Percentiles rank a stretch among this genome's conserved stretches.
Evolutionary conservation across 2,329 filamentous ascomycete genomes (phyloP).

Genomic region (Pseudogymnoascus sp.): DNA sequence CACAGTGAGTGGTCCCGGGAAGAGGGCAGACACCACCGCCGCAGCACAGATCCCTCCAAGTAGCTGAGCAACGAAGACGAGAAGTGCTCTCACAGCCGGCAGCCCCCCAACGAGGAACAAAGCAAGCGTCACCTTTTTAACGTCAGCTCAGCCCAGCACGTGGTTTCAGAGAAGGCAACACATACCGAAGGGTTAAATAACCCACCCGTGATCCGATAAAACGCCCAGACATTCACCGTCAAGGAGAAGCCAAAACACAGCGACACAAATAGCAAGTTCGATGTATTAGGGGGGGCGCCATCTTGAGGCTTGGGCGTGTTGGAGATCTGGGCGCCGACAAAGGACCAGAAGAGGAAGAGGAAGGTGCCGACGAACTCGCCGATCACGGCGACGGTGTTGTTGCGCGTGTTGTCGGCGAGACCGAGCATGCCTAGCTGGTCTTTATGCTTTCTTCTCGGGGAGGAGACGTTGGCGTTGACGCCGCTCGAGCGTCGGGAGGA

Average conservation of each 20-base stretch:
- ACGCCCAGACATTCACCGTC: slow-evolving; percentile 49
- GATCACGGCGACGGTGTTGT: slow-evolving; percentile 41
- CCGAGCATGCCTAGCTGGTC: background rate
- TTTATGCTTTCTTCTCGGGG: background rate
- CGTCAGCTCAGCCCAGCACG: background rate
- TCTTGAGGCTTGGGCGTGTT: slow-evolving; percentile 29
- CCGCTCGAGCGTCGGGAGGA: background rate
- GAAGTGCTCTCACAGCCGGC: slow-evolving; percentile 28
- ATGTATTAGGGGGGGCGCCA: slow-evolving; percentile 32
- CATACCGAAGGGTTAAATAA: slow-evolving; percentile 37
- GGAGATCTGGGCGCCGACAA: slow-evolving; percentile 22
- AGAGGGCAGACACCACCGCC: slow-evolving; percentile 38
- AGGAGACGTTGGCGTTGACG: background rate
- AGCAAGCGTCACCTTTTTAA: slow-evolving; percentile 32
- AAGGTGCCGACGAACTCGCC: slow-evolving; percentile 49
- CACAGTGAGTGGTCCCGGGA: slow-evolving; percentile 40
- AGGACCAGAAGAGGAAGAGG: slow-evolving; percentile 28
- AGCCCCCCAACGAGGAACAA: slow-evolving; percentile 35
- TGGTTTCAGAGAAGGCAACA: background rate
- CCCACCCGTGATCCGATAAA: slow-evolving; percentile 46
- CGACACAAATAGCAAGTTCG: slow-evolving; percentile 33
- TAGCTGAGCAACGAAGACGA: slow-evolving; percentile 32
- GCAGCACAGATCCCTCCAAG: slow-evolving; percentile 35
- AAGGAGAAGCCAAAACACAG: slow-evolving; percentile 30
- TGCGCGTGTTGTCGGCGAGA: slow-evolving; percentile 28